phyloP scores from a whole-genome alignment of 352 stramenopile species.

The Phytophthora hybrid region DNA sequence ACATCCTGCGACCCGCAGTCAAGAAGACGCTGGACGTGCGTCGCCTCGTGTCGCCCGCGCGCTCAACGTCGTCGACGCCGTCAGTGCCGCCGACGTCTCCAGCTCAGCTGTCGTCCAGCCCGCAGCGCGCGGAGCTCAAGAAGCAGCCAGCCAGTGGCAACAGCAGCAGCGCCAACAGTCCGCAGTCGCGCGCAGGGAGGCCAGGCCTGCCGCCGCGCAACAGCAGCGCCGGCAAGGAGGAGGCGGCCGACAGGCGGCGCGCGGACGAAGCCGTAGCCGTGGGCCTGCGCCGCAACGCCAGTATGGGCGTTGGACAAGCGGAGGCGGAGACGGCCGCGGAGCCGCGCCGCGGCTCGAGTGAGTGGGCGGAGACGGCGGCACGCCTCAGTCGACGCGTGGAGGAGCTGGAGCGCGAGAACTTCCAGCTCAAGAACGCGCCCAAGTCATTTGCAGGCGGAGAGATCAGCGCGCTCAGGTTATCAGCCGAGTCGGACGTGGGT shows the following conservation, averaged over 20 bases:
- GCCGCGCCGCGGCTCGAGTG: slow-evolving; percentile 33
- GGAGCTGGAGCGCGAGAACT: slow-evolving; percentile 78
- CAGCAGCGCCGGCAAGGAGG: slow-evolving; percentile 2
- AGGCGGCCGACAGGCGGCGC: slow-evolving; percentile 15
- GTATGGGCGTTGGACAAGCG: neutral
- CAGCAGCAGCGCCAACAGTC: slow-evolving; percentile 30
- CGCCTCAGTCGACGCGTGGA: slow-evolving; percentile 65
- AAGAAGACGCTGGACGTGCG: slow-evolving; percentile 73
- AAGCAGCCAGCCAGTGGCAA: slow-evolving; percentile 19
- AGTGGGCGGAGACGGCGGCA: slow-evolving; percentile 66
- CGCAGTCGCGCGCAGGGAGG: neutral
- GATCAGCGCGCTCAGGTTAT: slow-evolving; percentile 24
- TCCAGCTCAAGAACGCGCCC: slow-evolving; percentile 52
- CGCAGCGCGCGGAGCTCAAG: slow-evolving; percentile 1
- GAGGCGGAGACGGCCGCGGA: neutral
- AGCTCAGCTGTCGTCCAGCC: slow-evolving; percentile 17
- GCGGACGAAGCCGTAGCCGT: neutral
- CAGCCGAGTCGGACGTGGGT: slow-evolving; percentile 19
- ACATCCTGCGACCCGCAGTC: slow-evolving; percentile 25
- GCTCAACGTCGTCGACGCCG: slow-evolving; percentile 9
- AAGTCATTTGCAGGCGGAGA: slow-evolving; percentile 55
- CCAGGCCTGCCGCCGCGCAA: slow-evolving; percentile 26
- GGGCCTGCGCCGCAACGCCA: slow-evolving; percentile 13
- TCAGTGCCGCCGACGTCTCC: neutral
- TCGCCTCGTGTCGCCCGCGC: slow-evolving; percentile 58